phyloP scores from a whole-genome alignment of 768 basidiomycete species.

The Boletus vermiculosoides region DNA sequence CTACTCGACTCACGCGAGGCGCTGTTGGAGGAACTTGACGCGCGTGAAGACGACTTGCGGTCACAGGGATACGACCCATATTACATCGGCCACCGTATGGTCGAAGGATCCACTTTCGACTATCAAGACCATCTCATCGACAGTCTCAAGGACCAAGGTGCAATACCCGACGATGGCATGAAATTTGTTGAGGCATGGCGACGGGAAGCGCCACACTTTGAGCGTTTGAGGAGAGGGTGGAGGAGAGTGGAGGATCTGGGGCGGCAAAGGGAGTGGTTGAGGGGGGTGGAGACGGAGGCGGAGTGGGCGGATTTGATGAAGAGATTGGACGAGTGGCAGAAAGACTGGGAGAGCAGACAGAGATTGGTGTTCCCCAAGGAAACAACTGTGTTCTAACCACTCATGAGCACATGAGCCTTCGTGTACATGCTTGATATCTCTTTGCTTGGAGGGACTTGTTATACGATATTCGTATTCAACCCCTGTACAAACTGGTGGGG shows the following conservation, averaged over 20 bases:
- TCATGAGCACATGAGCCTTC: background rate
- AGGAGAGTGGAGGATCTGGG: constrained; percentile 43
- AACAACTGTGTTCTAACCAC: constrained; percentile 3
- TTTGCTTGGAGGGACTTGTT: too few relatives aligned
- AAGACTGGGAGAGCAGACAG: constrained; percentile 47
- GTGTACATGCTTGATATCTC: too few relatives aligned
- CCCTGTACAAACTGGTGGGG: too few relatives aligned
- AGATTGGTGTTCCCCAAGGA: constrained; percentile 16
- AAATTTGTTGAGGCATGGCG: constrained; percentile 54
- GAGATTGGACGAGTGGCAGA: constrained; percentile 48
- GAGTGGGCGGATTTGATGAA: constrained; percentile 51
- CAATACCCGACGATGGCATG: constrained; percentile 41
- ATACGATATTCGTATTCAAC: too few relatives aligned
- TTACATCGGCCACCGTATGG: constrained; percentile 45
- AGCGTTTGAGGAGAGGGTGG: constrained; percentile 43
- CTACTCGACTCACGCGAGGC: constrained; percentile 41
- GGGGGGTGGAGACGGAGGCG: constrained; percentile 48
- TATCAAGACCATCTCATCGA: constrained; percentile 39
- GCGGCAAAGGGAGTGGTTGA: constrained; percentile 41
- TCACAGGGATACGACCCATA: constrained; percentile 49
- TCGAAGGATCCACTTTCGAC: constrained; percentile 34
- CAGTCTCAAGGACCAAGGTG: constrained; percentile 21
- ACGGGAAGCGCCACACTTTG: constrained; percentile 33
- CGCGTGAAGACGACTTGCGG: constrained; percentile 41
- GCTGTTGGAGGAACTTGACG: constrained; percentile 41